phyloP scores from a whole-genome alignment of 1,139 yeast species.

The Sugiyamaella grinbergsii region DNA sequence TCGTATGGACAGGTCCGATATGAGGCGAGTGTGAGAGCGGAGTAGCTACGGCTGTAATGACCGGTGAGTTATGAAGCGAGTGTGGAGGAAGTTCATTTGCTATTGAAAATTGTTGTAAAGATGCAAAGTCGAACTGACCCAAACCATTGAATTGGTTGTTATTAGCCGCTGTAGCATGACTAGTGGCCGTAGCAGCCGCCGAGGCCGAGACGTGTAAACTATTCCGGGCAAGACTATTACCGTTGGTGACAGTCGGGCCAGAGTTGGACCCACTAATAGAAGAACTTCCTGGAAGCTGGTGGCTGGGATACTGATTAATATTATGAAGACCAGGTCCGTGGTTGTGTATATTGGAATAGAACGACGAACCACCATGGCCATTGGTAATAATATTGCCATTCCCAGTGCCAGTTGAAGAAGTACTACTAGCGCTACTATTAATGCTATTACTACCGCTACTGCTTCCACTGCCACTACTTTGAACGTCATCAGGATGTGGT shows the following conservation, averaged over 20 bases:
- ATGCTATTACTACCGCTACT: background rate
- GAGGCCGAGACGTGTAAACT: background rate
- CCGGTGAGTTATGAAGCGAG: constrained; percentile 21
- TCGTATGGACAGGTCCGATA: background rate
- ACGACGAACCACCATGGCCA: background rate
- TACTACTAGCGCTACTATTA: too few relatives aligned
- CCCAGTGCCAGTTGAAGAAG: too few relatives aligned
- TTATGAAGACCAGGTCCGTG: constrained; percentile 18
- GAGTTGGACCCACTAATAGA: constrained; percentile 7
- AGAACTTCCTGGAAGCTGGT: constrained; percentile 15
- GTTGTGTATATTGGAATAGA: constrained; percentile 8
- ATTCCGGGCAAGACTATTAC: background rate
- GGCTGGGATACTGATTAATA: constrained; percentile 13
- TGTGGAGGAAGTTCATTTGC: constrained; percentile 30
- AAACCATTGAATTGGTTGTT: constrained; percentile 9
- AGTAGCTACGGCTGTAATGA: constrained; percentile 18
- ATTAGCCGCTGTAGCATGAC: constrained; percentile 2
- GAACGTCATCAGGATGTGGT: constrained; percentile 26
- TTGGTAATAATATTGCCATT: background rate
- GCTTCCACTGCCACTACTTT: constrained; percentile 3
- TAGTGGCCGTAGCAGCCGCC: constrained; percentile 1
- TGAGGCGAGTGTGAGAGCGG: constrained; percentile 20
- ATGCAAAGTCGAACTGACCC: constrained; percentile 26
- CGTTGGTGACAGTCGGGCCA: constrained; percentile 1
- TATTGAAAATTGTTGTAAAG: constrained; percentile 31